phyloP scores from a whole-genome alignment of 768 basidiomycete genomes.

The Podaxis mareebaensis region DNA sequence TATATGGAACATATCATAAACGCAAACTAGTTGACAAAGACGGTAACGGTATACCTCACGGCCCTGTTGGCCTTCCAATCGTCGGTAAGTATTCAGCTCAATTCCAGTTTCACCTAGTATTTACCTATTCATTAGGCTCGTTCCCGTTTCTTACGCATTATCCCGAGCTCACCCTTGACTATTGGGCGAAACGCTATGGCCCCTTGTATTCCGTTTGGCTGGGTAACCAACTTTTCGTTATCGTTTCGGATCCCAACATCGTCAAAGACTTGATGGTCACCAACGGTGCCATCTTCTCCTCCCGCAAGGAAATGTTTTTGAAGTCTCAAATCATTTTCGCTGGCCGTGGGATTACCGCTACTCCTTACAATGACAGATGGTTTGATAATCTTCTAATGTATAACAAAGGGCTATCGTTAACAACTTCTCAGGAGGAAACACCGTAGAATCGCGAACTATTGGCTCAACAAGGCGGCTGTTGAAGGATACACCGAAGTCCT shows the following conservation, averaged over 20 bases:
- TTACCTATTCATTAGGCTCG: constrained; percentile 23
- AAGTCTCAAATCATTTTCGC: constrained; percentile 45
- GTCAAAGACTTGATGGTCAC: constrained; percentile 46
- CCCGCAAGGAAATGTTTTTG: constrained; percentile 45
- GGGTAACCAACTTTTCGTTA: constrained; percentile 47
- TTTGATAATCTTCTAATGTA: constrained; percentile 9
- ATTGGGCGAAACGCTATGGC: constrained; percentile 45
- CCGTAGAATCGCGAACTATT: constrained; percentile 36
- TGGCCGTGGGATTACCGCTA: constrained; percentile 44
- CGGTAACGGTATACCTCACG: constrained; percentile 17
- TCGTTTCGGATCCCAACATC: constrained; percentile 44
- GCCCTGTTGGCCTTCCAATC: constrained; percentile 18
- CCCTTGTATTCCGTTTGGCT: constrained; percentile 46
- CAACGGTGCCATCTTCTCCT: constrained; percentile 47
- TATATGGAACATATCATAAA: background rate
- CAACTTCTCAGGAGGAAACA: constrained; percentile 38
- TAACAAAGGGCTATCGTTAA: background rate
- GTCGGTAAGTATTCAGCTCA: background rate
- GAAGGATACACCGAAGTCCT: constrained; percentile 35
- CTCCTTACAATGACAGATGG: constrained; percentile 45
- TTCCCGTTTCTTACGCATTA: constrained; percentile 41
- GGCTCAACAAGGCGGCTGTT: constrained; percentile 35
- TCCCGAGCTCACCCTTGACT: constrained; percentile 42
- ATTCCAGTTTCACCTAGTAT: background rate
- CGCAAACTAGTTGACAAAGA: constrained; percentile 6